These are phyloP conservation scores for Venturia effusa DNA, from an alignment of 2,329 filamentous ascomycete genomes.

Conservation along the genomic window DNA sequence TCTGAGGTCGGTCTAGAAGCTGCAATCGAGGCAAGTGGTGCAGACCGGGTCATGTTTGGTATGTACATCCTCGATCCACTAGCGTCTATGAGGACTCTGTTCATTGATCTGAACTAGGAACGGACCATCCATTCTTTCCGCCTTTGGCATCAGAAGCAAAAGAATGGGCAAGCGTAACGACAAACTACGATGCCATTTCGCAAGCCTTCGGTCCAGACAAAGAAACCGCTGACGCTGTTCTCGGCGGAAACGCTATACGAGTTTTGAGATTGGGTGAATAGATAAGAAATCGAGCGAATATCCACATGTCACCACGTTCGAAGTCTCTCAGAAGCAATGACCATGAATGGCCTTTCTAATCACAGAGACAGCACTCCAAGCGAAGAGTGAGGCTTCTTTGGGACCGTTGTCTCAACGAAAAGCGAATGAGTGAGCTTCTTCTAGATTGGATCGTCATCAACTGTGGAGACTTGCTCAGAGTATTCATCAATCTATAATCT, in stretches of 20 bases:
- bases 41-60: slow-evolving; percentile 66
- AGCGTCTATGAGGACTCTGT: too few species aligned
- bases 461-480: too few species aligned
- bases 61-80: slow-evolving; percentile 19
- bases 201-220: slow-evolving; percentile 37
- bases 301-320: background rate
- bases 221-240: slow-evolving; percentile 39
- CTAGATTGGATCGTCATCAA: too few species aligned
- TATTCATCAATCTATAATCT: too few species aligned
- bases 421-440: too few species aligned
- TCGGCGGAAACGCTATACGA: slow-evolving; percentile 49
- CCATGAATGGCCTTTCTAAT: too few species aligned
- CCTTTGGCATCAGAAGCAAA: slow-evolving; percentile 52
- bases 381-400: too few species aligned
- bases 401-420: too few species aligned
- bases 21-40: slow-evolving; percentile 55
- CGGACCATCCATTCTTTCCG: slow-evolving; percentile 80
- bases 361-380: too few species aligned
- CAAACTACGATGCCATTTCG: slow-evolving; percentile 46
- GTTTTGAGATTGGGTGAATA: slow-evolving; percentile 29
- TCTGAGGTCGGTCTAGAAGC: slow-evolving; percentile 62
- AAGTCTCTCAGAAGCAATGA: background rate
- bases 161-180: slow-evolving; percentile 59
- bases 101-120: too few species aligned
- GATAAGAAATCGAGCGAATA: background rate